Percentiles rank a stretch among this genome's conserved stretches.
These are phyloP conservation scores for Detonula confervacea DNA, from an alignment of 352 stramenopile genomes.

Conservation along the genomic window DNA sequence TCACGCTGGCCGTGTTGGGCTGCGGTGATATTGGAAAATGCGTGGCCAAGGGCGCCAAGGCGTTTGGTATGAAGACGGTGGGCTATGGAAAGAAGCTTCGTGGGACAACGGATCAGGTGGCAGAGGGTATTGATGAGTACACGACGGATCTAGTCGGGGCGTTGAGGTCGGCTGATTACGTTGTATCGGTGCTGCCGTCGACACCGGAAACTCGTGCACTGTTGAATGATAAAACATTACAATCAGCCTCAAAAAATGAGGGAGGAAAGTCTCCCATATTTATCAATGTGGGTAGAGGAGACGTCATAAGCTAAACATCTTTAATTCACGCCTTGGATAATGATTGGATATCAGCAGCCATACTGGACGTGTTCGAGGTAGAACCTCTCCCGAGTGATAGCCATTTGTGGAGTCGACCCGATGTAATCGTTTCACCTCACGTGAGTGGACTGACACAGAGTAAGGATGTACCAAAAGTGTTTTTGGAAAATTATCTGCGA, in stretches of 20 bases:
- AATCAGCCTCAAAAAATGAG: conserved; percentile 46
- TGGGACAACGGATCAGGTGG: neutral
- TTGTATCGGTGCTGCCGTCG: conserved; percentile 88
- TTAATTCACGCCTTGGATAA: conserved; percentile 85
- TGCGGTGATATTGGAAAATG: conserved; percentile 67
- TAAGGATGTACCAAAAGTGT: conserved; percentile 86
- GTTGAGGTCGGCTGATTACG: conserved; percentile 76
- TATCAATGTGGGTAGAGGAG: conserved; percentile 89
- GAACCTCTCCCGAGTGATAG: conserved; percentile 76
- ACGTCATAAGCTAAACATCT: conserved; percentile 84
- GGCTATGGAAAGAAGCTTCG: conserved; percentile 41
- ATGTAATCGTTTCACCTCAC: conserved; percentile 87
- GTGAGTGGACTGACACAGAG: conserved; percentile 86
- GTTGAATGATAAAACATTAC: conserved; percentile 76
- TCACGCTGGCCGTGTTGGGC: conserved; percentile 60
- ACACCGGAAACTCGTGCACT: conserved; percentile 84
- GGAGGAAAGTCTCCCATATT: conserved; percentile 83
- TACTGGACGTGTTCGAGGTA: conserved; percentile 73
- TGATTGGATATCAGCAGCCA: conserved; percentile 70
- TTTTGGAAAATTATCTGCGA: conserved; percentile 69
- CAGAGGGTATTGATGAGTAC: conserved; percentile 48
- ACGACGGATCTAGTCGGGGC: conserved; percentile 47
- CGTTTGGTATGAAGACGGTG: conserved; percentile 60
- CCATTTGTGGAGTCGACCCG: conserved; percentile 80
- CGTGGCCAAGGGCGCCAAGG: conserved; percentile 48